Evolutionary conservation across 129 eudicot species (phyloP).

Genomic region (Lactuca saligna): DNA sequence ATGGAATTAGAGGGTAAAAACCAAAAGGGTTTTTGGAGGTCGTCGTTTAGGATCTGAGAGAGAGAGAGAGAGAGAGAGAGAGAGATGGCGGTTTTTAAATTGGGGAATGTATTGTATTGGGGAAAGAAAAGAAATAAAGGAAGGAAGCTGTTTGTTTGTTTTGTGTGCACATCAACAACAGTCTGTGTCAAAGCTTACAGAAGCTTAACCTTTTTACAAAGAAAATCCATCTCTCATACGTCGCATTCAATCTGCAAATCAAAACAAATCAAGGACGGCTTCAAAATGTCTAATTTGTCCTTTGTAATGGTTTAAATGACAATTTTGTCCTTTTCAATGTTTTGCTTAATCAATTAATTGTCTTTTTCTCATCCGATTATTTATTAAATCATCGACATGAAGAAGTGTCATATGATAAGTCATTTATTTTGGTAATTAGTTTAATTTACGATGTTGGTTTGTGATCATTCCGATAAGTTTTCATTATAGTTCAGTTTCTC

Average conservation of each 20-base stretch:
- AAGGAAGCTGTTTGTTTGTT: not conserved
- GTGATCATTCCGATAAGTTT: too few relatives aligned
- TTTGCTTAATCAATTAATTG: too few relatives aligned
- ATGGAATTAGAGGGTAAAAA: not conserved
- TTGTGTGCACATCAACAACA: slow-evolving; percentile 14
- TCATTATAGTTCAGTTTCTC: too few relatives aligned
- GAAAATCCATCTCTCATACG: slow-evolving; percentile 8
- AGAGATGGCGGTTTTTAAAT: slow-evolving; percentile 6
- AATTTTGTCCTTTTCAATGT: not conserved
- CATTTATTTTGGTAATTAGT: too few relatives aligned
- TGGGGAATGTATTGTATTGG: not conserved
- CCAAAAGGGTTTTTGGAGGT: slow-evolving; percentile 13
- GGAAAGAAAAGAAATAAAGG: too few relatives aligned
- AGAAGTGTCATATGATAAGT: too few relatives aligned
- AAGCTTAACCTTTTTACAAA: not conserved
- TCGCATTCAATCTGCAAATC: slow-evolving; percentile 20
- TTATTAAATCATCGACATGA: too few relatives aligned
- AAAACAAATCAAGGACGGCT: slow-evolving; percentile 23
- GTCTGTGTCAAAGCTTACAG: slow-evolving; percentile 17
- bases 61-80: not conserved
- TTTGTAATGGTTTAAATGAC: not conserved
- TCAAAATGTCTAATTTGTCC: slow-evolving; percentile 17
- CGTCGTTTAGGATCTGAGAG: slow-evolving; percentile 19
- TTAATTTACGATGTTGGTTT: too few relatives aligned
- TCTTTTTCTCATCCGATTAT: not conserved